Evolutionary conservation across 2,329 filamentous ascomycete species (phyloP).

Genomic region (Penicillium sclerotigenum): DNA sequence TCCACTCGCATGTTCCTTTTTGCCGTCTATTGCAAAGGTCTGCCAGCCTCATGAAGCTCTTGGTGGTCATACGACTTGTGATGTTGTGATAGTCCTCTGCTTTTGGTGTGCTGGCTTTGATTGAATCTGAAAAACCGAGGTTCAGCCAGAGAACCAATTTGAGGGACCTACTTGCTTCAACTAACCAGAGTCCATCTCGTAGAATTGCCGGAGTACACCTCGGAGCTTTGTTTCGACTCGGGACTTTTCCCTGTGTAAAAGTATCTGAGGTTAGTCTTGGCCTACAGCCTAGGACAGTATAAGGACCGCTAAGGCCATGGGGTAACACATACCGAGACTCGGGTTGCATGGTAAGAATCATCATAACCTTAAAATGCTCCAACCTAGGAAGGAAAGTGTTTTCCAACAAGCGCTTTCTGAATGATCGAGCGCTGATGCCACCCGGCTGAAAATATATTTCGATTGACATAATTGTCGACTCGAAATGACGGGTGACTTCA

Average conservation of each 20-base stretch:
- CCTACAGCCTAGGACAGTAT: neutral
- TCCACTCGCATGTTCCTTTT: conserved; percentile 27
- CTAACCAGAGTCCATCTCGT: conserved; percentile 7
- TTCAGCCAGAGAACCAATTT: neutral
- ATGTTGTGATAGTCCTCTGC: conserved; percentile 11
- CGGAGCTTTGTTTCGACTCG: conserved; percentile 3
- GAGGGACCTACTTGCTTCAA: neutral
- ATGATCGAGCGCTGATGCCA: conserved; percentile 26
- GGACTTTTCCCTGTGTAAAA: neutral
- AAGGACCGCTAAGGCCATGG: neutral
- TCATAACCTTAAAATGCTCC: conserved; percentile 31
- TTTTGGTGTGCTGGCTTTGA: conserved; percentile 4
- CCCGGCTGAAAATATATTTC: conserved; percentile 34
- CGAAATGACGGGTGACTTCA: conserved; percentile 25
- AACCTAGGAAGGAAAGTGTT: conserved; percentile 26
- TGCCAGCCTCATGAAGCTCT: conserved; percentile 27
- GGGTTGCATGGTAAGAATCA: conserved; percentile 28
- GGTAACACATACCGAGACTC: conserved; percentile 18
- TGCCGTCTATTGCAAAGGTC: conserved; percentile 30
- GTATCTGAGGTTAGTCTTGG: neutral
- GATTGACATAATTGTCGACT: conserved; percentile 23
- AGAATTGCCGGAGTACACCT: neutral
- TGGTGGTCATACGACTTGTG: conserved; percentile 20
- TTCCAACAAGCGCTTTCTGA: conserved; percentile 28
- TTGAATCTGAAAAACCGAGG: neutral